Conservation (phyloP, 139 green algal species). For the Micractinium conductrix region DNA sequence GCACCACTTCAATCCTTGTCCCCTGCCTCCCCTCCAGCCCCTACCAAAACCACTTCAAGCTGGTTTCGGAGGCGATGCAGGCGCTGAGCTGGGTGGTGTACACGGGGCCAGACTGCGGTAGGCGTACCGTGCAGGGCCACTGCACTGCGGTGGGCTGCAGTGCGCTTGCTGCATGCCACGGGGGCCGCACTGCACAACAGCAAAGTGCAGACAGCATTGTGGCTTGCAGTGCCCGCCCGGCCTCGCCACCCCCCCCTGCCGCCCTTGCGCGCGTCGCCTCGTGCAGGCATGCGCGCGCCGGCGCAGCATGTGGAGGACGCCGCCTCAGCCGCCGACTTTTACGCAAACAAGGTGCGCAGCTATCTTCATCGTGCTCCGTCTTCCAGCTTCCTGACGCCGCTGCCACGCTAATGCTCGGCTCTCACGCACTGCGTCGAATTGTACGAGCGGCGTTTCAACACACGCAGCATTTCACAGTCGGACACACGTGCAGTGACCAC, state of each 20-base stretch:
- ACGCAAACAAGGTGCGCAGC: slow-evolving; percentile 86
- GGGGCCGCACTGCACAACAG: too few relatives aligned
- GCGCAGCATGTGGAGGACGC: slow-evolving; percentile 80
- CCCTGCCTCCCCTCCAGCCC: background rate
- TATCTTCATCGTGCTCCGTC: too few relatives aligned
- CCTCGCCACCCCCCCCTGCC: background rate
- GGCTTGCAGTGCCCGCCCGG: background rate
- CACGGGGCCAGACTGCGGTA: slow-evolving; percentile 77
- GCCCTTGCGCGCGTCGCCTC: background rate
- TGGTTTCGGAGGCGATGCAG: slow-evolving; percentile 76
- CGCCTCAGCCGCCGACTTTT: slow-evolving; percentile 90
- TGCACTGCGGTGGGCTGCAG: too few relatives aligned
- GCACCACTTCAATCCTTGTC: background rate
- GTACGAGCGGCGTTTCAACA: too few relatives aligned
- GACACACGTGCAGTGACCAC: too few relatives aligned
- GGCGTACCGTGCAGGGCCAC: slow-evolving; percentile 15
- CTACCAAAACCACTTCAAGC: slow-evolving; percentile 72
- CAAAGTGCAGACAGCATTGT: background rate
- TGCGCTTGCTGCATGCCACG: too few relatives aligned
- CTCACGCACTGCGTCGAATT: too few relatives aligned
- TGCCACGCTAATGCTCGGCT: too few relatives aligned
- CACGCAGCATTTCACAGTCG: too few relatives aligned
- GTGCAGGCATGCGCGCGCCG: slow-evolving; percentile 76
- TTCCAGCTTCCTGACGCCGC: too few relatives aligned
- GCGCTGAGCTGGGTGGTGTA: slow-evolving; percentile 88